Evolutionary conservation across 75 land plant species (phyloP).

Genomic region (Cupressus sempervirens): DNA sequence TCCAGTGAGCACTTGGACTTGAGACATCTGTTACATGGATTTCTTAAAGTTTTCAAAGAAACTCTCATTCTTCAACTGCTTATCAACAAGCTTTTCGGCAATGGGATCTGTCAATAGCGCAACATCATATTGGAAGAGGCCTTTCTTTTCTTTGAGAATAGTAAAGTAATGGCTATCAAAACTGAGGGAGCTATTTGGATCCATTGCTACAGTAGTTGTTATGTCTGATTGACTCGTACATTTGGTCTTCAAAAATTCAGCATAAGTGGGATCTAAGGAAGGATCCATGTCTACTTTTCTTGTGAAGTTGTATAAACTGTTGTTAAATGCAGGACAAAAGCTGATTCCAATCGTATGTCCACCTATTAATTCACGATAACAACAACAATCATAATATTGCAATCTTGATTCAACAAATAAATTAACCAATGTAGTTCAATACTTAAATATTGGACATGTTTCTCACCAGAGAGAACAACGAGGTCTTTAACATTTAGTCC

Average conservation of each 20-base stretch:
- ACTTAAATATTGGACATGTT: background rate
- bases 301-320: conserved; percentile 60
- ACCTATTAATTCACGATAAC: conserved; percentile 22
- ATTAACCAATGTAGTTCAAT: background rate
- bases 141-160: conserved; percentile 21
- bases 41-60: conserved; percentile 21
- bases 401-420: no score
- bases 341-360: conserved; percentile 52
- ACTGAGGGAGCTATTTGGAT: background rate
- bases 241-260: conserved; percentile 10
- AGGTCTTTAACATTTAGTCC: conserved; percentile 9
- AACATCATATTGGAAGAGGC: background rate
- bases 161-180: conserved; percentile 52
- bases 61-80: conserved; percentile 5
- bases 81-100: conserved; percentile 14
- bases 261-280: no score
- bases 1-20: conserved; percentile 40
- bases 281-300: conserved; percentile 44
- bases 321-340: conserved; percentile 37
- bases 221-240: conserved; percentile 24
- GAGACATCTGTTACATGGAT: conserved; percentile 14
- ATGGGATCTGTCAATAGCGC: background rate
- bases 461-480: background rate
- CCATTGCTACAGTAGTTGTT: conserved; percentile 20
- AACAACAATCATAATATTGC: no score